These are phyloP conservation scores for Funneliformis caledonium DNA, from an alignment of 371 early-diverging fungal genomes.

Conservation along the genomic window DNA sequence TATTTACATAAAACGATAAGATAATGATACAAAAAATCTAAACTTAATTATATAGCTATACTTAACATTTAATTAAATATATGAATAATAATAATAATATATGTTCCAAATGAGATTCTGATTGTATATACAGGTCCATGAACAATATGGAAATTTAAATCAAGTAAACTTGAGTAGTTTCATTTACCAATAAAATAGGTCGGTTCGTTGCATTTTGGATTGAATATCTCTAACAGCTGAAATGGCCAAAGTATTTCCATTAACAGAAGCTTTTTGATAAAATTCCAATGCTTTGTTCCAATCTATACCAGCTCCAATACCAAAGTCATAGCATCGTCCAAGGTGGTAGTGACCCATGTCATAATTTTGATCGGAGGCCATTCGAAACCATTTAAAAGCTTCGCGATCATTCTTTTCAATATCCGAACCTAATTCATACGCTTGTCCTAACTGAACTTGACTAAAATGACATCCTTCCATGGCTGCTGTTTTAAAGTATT, in stretches of 20 bases:
- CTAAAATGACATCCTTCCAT: background rate
- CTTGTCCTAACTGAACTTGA: background rate
- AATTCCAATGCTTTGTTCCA: background rate
- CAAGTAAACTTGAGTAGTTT: too few relatives aligned
- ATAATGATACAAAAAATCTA: too few relatives aligned
- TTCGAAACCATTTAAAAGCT: background rate
- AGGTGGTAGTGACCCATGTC: background rate
- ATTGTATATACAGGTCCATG: too few relatives aligned
- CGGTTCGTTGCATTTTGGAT: too few relatives aligned
- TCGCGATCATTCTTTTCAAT: background rate
- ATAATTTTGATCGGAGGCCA: background rate
- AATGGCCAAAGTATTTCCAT: background rate
- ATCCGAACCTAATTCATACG: background rate
- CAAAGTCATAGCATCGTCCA: background rate
- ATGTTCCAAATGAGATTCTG: too few relatives aligned
- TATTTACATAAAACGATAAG: too few relatives aligned
- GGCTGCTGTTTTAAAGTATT: conserved; percentile 9
- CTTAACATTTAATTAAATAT: too few relatives aligned
- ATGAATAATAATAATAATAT: too few relatives aligned
- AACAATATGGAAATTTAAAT: too few relatives aligned
- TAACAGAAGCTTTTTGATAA: background rate
- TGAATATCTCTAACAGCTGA: background rate
- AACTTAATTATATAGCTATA: too few relatives aligned
- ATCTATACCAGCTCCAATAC: background rate
- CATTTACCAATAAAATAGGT: too few relatives aligned